phyloP scores from a whole-genome alignment of 805 yeast species.

The Blastobotrys chiropterorum region DNA sequence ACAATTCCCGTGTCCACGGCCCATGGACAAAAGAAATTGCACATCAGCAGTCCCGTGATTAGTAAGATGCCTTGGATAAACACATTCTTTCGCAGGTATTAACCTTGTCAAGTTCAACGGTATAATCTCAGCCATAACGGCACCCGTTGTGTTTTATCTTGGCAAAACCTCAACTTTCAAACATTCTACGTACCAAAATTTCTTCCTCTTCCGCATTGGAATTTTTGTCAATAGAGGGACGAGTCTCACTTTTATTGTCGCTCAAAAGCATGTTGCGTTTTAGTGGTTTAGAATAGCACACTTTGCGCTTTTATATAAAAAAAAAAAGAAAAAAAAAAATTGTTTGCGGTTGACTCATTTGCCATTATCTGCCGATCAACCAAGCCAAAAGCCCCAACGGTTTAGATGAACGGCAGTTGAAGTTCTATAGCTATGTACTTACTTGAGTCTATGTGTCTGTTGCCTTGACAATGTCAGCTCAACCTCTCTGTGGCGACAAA shows the following conservation, averaged over 20 bases:
- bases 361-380: no score
- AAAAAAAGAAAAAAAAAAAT: no score
- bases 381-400: no score
- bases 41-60: background rate
- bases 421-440: no score
- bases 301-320: no score
- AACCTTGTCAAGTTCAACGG: conserved; percentile 23
- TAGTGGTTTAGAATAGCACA: no score
- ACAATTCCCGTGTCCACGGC: background rate
- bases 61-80: background rate
- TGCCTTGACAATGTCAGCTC: no score
- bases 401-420: no score
- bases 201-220: background rate
- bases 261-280: no score
- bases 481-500: no score
- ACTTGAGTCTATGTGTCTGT: no score
- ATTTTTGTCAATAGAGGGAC: background rate
- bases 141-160: background rate
- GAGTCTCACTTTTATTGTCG: background rate
- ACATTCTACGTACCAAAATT: background rate
- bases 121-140: conserved; percentile 18
- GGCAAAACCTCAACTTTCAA: background rate
- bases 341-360: no score
- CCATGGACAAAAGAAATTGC: background rate
- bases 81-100: conserved; percentile 19